Evolutionary conservation across 2,329 filamentous ascomycete genomes (phyloP), one percentile per base, ranked within the genome.

Genomic region (Myriosclerotinia scirpicola): DNA sequence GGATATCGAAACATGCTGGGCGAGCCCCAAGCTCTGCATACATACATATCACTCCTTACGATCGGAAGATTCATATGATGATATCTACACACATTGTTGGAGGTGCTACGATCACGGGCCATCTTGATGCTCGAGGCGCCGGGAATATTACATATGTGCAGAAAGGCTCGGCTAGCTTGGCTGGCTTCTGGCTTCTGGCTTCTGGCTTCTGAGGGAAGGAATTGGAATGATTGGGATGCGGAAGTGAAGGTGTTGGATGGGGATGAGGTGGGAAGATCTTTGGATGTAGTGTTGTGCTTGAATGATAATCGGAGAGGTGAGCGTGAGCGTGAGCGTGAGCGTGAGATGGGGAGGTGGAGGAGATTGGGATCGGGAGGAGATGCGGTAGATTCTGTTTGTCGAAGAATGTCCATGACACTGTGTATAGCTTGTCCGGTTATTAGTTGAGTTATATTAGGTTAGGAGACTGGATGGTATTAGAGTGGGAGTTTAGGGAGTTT

Each of bases 231-330:
- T 44, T 1, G 12, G 12, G 22, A 44, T 44, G 20, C 22, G 15
- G 7, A 30, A 55, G 36, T 26, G 54, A 17, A 26, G 12, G 22
- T 42, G n/a, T n/a, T 26, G 9, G 36, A 26, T 36, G 17, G 9
- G 2, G 20, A 3, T n/a, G 17, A 20, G 2, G 11, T 17, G n/a
- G 9, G 5, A 17, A 40, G 17, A 0, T 20, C 36, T 26, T 40
- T 15, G 8, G 3, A 26, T 22, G n/a, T 17, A 2, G 14, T 26
- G 12, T 17, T 17, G n/a, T 55, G 38, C 5, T 26, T 55, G 7
- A 12, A 6, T 14, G 26, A 5, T 26, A 1, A 40, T 1, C 2
- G n/a, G 36, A 42, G 7, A 6, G 3, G 1, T 1, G 1, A 2
- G n/a, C 1, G 54, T n/a, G 54, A 55, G n/a, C n/a, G n/a, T n/a